These are phyloP conservation scores for Pythium aquatile DNA, from an alignment of 352 stramenopile genomes.

Conservation along the genomic window DNA sequence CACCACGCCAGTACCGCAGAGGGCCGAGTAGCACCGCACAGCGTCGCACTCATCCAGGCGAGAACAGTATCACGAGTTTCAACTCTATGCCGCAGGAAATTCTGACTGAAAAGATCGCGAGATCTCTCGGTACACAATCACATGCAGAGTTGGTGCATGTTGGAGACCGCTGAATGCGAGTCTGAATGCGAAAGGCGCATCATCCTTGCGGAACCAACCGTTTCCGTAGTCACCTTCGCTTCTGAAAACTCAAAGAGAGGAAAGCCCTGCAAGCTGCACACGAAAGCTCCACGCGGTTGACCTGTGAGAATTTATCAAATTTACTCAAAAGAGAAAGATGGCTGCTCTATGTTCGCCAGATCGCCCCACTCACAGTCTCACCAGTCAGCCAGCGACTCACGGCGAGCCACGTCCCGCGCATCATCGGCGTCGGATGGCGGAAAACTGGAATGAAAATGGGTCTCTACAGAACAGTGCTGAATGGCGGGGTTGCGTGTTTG, in stretches of 20 bases:
- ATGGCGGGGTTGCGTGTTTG: too few relatives aligned
- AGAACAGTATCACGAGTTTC: too few relatives aligned
- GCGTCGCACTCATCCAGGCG: too few relatives aligned
- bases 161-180: slow-evolving; percentile 2
- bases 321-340: neutral
- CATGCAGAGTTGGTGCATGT: neutral
- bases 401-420: neutral
- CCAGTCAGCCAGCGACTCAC: neutral
- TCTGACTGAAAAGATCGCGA: neutral
- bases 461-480: too few relatives aligned
- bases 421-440: neutral
- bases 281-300: neutral
- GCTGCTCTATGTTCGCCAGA: neutral
- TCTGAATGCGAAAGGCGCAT: slow-evolving; percentile 11
- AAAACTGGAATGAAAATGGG: neutral
- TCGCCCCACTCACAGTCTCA: neutral
- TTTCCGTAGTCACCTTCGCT: neutral
- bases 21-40: too few relatives aligned
- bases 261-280: neutral
- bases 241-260: neutral
- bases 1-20: too few relatives aligned
- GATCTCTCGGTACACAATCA: neutral
- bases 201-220: neutral
- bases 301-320: neutral
- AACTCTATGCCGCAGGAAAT: neutral